A percentile compares a stretch with the other conserved stretches of the same genome.
Evolutionary conservation across 345 rosid species (phyloP).

Genomic region (Populus nigra): DNA sequence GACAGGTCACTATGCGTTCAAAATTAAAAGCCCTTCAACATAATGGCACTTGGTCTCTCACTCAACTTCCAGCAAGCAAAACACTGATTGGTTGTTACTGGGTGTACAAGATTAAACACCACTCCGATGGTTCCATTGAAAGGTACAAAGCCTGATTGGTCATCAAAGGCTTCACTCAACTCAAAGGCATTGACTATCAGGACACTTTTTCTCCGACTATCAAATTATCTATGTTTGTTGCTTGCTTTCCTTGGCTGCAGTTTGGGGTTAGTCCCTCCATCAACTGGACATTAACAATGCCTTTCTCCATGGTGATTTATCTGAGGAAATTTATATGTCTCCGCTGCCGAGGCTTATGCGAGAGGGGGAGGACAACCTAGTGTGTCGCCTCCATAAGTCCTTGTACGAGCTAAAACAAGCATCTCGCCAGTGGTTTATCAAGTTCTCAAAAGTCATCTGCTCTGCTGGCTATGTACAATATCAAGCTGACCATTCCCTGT

Average conservation of each 20-base stretch:
- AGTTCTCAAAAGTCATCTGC: background rate
- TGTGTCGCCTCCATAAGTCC: background rate
- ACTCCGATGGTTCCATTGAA: background rate
- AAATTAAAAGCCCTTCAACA: too few species aligned
- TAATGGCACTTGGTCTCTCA: too few species aligned
- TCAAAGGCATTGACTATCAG: background rate
- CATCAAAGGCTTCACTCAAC: background rate
- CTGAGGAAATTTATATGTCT: background rate
- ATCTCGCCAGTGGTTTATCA: background rate
- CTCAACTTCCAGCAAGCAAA: too few species aligned
- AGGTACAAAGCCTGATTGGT: background rate
- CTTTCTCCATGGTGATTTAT: background rate
- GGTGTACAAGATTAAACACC: background rate
- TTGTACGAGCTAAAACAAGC: background rate
- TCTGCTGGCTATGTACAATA: background rate
- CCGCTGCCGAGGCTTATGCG: rapidly evolving
- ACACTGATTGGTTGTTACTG: too few species aligned
- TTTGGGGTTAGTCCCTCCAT: too few species aligned
- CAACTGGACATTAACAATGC: too few species aligned
- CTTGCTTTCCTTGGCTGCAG: background rate
- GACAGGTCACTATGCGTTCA: too few species aligned
- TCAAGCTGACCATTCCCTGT: background rate
- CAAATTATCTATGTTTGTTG: background rate
- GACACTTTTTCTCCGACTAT: background rate
- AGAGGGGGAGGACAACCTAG: background rate